A percentile compares a stretch with the other conserved stretches of the same genome.
Conservation (phyloP, 805 yeast species). For the Wickerhamiella parazyma region DNA sequence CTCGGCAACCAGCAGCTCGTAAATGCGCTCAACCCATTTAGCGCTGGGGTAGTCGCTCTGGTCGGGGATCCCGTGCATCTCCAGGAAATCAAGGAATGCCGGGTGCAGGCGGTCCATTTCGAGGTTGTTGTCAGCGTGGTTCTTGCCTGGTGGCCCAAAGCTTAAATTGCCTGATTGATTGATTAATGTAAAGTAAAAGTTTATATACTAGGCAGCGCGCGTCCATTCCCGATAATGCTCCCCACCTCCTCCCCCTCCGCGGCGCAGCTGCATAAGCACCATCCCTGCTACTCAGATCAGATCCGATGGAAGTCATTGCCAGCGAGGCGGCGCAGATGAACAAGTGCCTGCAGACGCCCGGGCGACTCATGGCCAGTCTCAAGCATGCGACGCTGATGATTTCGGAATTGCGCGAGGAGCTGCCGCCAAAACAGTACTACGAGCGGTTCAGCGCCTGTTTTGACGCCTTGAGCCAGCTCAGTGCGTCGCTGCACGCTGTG, state of each 20-base stretch:
- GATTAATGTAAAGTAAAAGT: too few relatives aligned
- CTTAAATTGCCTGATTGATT: too few relatives aligned
- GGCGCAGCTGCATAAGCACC: neutral
- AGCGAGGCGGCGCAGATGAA: conserved; percentile 68
- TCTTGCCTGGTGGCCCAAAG: too few relatives aligned
- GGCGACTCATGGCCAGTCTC: conserved; percentile 70
- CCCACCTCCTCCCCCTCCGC: neutral
- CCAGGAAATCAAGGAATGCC: too few relatives aligned
- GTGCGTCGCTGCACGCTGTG: conserved; percentile 48
- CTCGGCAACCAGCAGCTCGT: neutral
- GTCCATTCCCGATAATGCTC: too few relatives aligned
- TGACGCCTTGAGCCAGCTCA: conserved; percentile 63
- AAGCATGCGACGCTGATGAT: conserved; percentile 75
- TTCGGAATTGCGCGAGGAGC: conserved; percentile 61
- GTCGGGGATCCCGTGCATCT: conserved; percentile 1
- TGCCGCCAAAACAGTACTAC: conserved; percentile 85
- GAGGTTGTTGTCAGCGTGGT: neutral
- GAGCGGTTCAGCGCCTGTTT: conserved; percentile 74
- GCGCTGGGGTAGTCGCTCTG: neutral
- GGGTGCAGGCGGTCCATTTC: too few relatives aligned
- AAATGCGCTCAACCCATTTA: neutral
- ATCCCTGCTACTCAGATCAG: too few relatives aligned
- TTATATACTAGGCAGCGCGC: too few relatives aligned
- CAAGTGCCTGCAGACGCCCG: conserved; percentile 52
- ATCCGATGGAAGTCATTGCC: conserved; percentile 32